phyloP scores from a whole-genome alignment of 2,329 filamentous ascomycete species.

The Aspergillus jensenii region DNA sequence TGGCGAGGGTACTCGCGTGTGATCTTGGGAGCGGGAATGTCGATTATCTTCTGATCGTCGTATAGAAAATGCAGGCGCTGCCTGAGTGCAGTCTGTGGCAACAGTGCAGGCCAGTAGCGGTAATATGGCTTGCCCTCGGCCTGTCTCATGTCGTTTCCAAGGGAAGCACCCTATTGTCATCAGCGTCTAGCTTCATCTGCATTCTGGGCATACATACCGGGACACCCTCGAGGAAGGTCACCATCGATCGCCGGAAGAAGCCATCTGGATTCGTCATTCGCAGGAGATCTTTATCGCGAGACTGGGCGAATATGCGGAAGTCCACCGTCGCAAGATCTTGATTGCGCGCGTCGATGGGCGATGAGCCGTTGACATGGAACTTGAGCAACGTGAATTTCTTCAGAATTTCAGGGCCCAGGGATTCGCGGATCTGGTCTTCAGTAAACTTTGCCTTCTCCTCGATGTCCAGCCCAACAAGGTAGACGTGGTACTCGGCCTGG shows the following conservation, averaged over 20 bases:
- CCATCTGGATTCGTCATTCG: slow-evolving; percentile 1
- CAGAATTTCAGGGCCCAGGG: not conserved
- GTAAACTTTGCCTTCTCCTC: not conserved
- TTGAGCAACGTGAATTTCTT: slow-evolving; percentile 2
- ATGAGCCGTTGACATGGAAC: slow-evolving; percentile 1
- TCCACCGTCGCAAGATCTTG: slow-evolving; percentile 3
- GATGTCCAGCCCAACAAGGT: not conserved
- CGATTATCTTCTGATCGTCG: not conserved
- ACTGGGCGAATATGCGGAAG: slow-evolving; percentile 7
- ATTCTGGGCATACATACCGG: not conserved
- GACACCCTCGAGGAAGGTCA: not conserved
- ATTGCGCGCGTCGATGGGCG: slow-evolving; percentile 1
- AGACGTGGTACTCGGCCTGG: not conserved
- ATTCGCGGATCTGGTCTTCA: not conserved
- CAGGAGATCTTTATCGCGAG: slow-evolving; percentile 1
- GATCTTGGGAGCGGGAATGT: not conserved
- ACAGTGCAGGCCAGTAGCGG: slow-evolving; percentile 7
- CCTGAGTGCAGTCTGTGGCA: not conserved
- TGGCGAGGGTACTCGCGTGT: not conserved
- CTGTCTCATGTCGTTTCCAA: slow-evolving; percentile 9
- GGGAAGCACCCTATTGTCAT: not conserved
- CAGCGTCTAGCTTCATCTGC: not conserved
- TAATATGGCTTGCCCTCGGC: slow-evolving; percentile 7
- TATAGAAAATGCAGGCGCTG: slow-evolving; percentile 1
- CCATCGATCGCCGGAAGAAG: not conserved